Conservation (phyloP, 2,329 filamentous ascomycete species). For the Peltaster fructicola region DNA sequence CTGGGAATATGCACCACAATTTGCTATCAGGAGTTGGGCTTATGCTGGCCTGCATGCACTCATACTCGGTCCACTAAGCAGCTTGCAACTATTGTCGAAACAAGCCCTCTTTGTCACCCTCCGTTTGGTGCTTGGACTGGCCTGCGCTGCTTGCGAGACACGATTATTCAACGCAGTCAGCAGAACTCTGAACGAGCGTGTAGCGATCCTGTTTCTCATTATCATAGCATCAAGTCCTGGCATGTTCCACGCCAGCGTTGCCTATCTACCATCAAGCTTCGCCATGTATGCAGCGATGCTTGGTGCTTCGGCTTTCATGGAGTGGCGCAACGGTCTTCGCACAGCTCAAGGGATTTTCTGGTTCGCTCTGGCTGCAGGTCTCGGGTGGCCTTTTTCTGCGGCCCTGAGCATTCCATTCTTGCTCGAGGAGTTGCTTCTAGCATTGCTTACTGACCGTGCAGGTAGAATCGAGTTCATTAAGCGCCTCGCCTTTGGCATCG, state of each 20-base stretch:
- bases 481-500: too few relatives aligned
- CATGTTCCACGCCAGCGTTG: slow-evolving; percentile 78
- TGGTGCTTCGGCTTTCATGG: slow-evolving; percentile 75
- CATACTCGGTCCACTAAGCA: slow-evolving; percentile 5
- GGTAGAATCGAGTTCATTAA: slow-evolving; percentile 37
- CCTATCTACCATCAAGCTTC: slow-evolving; percentile 85
- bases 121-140: slow-evolving; percentile 53
- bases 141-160: slow-evolving; percentile 69
- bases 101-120: slow-evolving; percentile 79
- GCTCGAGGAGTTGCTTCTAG: slow-evolving; percentile 51
- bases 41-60: slow-evolving; percentile 69
- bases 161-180: slow-evolving; percentile 64
- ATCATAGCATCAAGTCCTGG: slow-evolving; percentile 65
- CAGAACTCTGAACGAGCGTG: slow-evolving; percentile 58
- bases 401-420: slow-evolving; percentile 69
- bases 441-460: slow-evolving; percentile 21
- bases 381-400: slow-evolving; percentile 90
- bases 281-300: slow-evolving; percentile 89
- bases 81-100: slow-evolving; percentile 1
- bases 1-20: slow-evolving; percentile 95
- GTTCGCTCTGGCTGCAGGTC: slow-evolving; percentile 68
- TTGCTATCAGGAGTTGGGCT: slow-evolving; percentile 86
- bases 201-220: slow-evolving; percentile 70
- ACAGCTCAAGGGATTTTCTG: slow-evolving; percentile 75
- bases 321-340: slow-evolving; percentile 63